Evolutionary conservation across 768 basidiomycete species (phyloP), one percentile per base, ranked within the genome.

Genomic region (Tricholoma terreum): DNA sequence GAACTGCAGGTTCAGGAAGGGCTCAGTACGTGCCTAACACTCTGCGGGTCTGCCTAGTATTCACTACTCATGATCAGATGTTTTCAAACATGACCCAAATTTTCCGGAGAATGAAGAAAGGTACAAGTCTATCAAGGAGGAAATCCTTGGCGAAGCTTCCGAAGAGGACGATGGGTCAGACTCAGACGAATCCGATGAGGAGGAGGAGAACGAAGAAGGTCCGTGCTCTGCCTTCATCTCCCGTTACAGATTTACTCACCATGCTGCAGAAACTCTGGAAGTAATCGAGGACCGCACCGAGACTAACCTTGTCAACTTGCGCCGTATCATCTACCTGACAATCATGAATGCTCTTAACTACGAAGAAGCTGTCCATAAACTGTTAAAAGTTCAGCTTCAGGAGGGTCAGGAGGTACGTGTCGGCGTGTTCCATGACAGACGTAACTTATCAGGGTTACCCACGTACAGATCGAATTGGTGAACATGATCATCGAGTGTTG

Each of bases 401-500:
- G 94, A 95, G 67, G 97, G 96, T 1, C 86, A 97, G 72, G 97
- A 99, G 86, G 95, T 96, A 67, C 54, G 77, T 72, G 38, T 21
- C 12, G 11, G 43, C 5, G 15, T 50, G 14, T 19, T 46, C 6
- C 15, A 12, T 54, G 57, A 1, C 15, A 2, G 34, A 17, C 17
- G 52, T n/a, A n/a, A 4, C 40, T 30, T 11, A 22, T 31, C 31
- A 24, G 1, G 51, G 17, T 6, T n/a, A 14, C 3, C 15, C 17
- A 46, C 34, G n/a, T 34, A 2, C 66, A 97, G 93, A 90, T 93
- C 64, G 96, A 98, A 70, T 74, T 99, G 57, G 85, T 92, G 70
- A 98, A 98, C 80, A 99, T 99, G 97, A 84, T 99, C 60, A 91
- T 99, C 72, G 96, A 98, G 67, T 99, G 97, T 89, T 98, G 97